These are phyloP conservation scores for Coprinopsis sp. DNA, from an alignment of 768 basidiomycete species.

Conservation along the genomic window DNA sequence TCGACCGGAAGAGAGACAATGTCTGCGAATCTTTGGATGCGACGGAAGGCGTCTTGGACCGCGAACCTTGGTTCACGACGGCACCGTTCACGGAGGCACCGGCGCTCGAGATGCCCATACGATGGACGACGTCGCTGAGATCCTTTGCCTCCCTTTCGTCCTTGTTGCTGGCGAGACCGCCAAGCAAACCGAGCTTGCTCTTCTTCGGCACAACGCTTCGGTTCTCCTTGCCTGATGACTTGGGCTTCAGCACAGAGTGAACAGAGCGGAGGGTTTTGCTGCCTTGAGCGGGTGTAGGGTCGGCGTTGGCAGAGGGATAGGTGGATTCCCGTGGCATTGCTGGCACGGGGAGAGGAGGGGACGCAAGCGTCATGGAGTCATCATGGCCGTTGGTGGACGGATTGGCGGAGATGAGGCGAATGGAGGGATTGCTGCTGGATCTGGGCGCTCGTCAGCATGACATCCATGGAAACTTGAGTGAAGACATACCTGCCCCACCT, in stretches of 20 bases:
- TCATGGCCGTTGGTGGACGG: slow-evolving; percentile 40
- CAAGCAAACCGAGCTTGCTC: slow-evolving; percentile 50
- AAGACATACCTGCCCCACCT: no score
- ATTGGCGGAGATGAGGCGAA: slow-evolving; percentile 64
- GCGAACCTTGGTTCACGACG: no score
- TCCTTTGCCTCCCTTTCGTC: slow-evolving; percentile 39
- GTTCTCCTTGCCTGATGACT: not conserved
- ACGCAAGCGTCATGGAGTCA: slow-evolving; percentile 16
- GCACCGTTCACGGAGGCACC: not conserved
- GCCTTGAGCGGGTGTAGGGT: not conserved
- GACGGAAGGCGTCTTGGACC: no score
- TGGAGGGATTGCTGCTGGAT: no score
- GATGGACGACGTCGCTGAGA: slow-evolving; percentile 56
- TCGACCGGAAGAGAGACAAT: no score
- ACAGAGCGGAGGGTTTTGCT: not conserved
- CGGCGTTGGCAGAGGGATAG: slow-evolving; percentile 19
- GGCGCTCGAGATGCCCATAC: slow-evolving; percentile 32
- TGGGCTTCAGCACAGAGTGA: slow-evolving; percentile 6
- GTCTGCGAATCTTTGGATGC: no score
- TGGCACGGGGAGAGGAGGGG: slow-evolving; percentile 27
- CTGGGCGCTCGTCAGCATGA: no score
- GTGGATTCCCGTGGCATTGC: slow-evolving; percentile 19
- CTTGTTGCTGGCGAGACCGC: slow-evolving; percentile 20
- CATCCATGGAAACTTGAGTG: no score
- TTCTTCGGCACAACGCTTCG: slow-evolving; percentile 79